phyloP scores from a whole-genome alignment of 306 rosid species.

The Gillenia trifoliata region DNA sequence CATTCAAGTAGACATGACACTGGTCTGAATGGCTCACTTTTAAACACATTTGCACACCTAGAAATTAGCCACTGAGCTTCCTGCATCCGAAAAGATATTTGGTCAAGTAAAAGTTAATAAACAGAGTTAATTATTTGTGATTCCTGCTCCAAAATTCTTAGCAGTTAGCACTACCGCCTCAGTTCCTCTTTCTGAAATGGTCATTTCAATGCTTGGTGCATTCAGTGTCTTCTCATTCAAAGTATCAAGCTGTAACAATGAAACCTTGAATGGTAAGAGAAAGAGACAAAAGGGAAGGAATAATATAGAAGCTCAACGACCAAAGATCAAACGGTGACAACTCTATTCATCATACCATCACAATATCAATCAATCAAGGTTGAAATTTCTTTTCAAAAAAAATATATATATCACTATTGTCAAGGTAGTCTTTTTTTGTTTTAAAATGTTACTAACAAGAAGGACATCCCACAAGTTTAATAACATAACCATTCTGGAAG shows the following conservation, averaged over 20 bases:
- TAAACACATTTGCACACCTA: conserved; percentile 26
- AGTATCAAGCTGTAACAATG: conserved; percentile 63
- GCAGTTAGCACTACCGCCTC: conserved; percentile 36
- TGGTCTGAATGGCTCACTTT: conserved; percentile 44
- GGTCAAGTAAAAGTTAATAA: conserved; percentile 7
- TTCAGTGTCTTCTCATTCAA: conserved; percentile 61
- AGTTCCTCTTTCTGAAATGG: conserved; percentile 25
- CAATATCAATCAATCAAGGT: not conserved
- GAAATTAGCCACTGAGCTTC: conserved; percentile 34
- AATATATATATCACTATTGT: not conserved
- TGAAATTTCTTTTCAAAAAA: not conserved
- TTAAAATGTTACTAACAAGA: not conserved
- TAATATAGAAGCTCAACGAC: not conserved
- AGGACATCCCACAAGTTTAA: not conserved
- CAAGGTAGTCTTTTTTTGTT: not conserved
- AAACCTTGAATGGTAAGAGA: conserved; percentile 18
- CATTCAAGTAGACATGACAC: conserved; percentile 43
- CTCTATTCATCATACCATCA: not conserved
- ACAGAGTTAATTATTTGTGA: too few species aligned
- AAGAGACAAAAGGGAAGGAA: conserved; percentile 18
- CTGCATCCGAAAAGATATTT: conserved; percentile 30
- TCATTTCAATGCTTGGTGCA: conserved; percentile 17
- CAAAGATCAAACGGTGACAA: not conserved
- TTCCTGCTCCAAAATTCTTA: conserved; percentile 4
- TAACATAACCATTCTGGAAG: not conserved